Evolutionary conservation across 768 basidiomycete genomes (phyloP), one percentile per base, ranked within the genome.

Genomic region (Amanita jacksonii): DNA sequence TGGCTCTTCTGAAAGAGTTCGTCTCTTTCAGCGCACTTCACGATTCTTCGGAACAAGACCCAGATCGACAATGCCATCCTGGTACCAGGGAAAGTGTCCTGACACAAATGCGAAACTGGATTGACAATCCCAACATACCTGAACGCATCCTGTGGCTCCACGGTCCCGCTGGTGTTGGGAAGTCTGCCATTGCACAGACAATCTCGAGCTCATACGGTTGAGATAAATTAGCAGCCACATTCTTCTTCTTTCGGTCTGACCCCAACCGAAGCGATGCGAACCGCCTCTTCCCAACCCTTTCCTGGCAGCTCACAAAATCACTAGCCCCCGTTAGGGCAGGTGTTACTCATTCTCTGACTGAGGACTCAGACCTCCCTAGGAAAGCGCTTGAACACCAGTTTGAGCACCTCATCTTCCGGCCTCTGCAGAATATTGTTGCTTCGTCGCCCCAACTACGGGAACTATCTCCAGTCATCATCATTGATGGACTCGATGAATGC

Each of bases 201-300:
- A 31, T 30, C 12, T 6, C 15, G 9, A 12, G 25, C 16, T 12
- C 25, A 13, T 28, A 6, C 12, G 24, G 32, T 15, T 7, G n/a
- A 16, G 34, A 30, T 20, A 35, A 23, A 19, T n/a, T 45, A 3
- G 43, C 16, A 7, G 32, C 43, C 22, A 22, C 25, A 9, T 45
- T 45, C 43, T 45, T 45, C 24, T 45, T 35, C 15, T 45, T 10
- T 22, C n/a, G 43, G 33, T 22, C 13, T 2, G 41, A 27, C 13
- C 7, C 32, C 13, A 4, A 13, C 4, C 43, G 43, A 3, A 37
- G 38, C 24, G 22, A 35, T 24, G 43, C 9, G 23, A 20, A 45
- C 13, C 22, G 23, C 8, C 43, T 45, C 23, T 23, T 38, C 23
- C 8, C 34, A 8, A 36, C 43, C 2, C 8, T 45, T 3, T 12